These are phyloP conservation scores for Aquilaria malaccensis DNA, from an alignment of 345 rosid genomes.

Conservation along the genomic window DNA sequence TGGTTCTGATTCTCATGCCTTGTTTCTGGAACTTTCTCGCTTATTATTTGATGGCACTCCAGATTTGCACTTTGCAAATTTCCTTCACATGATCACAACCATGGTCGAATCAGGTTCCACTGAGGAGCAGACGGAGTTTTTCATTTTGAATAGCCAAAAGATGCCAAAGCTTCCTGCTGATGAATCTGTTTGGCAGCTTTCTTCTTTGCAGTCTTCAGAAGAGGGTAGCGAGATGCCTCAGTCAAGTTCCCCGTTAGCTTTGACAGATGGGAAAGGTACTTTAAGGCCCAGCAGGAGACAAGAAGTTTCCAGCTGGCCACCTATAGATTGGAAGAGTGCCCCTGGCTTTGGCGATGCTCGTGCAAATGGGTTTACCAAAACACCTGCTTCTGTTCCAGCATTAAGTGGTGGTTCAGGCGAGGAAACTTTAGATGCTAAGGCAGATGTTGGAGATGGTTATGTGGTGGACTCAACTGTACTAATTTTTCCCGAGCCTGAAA, in stretches of 20 bases:
- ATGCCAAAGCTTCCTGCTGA: conserved; percentile 54
- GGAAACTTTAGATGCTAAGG: conserved; percentile 18
- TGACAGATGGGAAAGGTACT: conserved; percentile 12
- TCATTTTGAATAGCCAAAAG: conserved; percentile 70
- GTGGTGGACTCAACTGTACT: conserved; percentile 7
- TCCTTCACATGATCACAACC: conserved; percentile 75
- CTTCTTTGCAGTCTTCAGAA: conserved; percentile 16
- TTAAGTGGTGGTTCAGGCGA: conserved; percentile 16
- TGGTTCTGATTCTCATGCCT: conserved; percentile 52
- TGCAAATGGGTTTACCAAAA: conserved; percentile 29
- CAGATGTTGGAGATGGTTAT: conserved; percentile 22
- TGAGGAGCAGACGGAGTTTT: conserved; percentile 64
- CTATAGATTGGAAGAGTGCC: conserved; percentile 61
- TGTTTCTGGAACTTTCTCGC: conserved; percentile 75
- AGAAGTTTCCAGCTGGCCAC: conserved; percentile 59
- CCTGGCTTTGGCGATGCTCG: conserved; percentile 37
- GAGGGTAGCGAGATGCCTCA: conserved; percentile 17
- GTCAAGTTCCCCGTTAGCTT: conserved; percentile 11
- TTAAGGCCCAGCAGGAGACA: conserved; percentile 33
- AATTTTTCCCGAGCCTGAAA: conserved; percentile 14
- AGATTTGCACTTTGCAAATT: conserved; percentile 74
- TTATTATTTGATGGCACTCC: conserved; percentile 61
- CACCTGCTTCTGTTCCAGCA: conserved; percentile 18
- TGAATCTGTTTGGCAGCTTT: conserved; percentile 61
- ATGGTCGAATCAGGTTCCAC: conserved; percentile 67